Evolutionary conservation across 495 filamentous ascomycete genomes (phyloP), one percentile per base, ranked within the genome.

Genomic region (Lasiosphaeriaceae sp.): DNA sequence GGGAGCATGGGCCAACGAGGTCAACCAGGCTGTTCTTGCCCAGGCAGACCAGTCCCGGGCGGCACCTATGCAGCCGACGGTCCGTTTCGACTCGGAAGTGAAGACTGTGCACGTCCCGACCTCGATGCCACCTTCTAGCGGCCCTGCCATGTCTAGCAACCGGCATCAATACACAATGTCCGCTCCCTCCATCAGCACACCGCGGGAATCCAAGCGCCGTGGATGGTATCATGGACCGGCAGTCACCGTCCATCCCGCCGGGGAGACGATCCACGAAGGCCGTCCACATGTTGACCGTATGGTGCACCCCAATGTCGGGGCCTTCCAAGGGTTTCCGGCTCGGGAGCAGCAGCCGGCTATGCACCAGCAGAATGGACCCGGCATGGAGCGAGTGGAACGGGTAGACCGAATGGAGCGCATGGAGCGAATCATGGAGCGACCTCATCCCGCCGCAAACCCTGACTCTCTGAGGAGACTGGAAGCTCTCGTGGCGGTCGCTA

Each of bases 401-500:
- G n/a, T n/a, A 17, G 39, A 43, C 12, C 8, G 39, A 14, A 43
- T 43, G 12, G 39, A 65, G 22, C 37, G 62, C 21, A 68, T 63
- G 70, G 73, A 61, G 52, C 69, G 50, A 41, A 66, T 58, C 35
- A 56, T 58, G 63, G 72, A 58, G 60, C 68, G 23, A 41, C 61
- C 67, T 3, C 55, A 61, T 16, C 62, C 60, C 12, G 35, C 48
- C 1, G 63, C 59, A 34, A 74, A 62, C 47, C 34, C 63, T 47
- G 63, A 72, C 71, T 58, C 75, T 70, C 47, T 92, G 84, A 79
- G 82, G 51, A 77, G 89, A 14, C 73, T 96, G 21, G 88, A 96
- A 56, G 89, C 90, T 16, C 81, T 96, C 29, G 92, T 96, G 23
- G 92, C 92, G 2, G 90, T 94, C 53, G 92, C 92, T 9, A 94